These are phyloP conservation scores for Patellifolia procumbens DNA, from an alignment of 179 eudicot species.

Conservation along the genomic window DNA sequence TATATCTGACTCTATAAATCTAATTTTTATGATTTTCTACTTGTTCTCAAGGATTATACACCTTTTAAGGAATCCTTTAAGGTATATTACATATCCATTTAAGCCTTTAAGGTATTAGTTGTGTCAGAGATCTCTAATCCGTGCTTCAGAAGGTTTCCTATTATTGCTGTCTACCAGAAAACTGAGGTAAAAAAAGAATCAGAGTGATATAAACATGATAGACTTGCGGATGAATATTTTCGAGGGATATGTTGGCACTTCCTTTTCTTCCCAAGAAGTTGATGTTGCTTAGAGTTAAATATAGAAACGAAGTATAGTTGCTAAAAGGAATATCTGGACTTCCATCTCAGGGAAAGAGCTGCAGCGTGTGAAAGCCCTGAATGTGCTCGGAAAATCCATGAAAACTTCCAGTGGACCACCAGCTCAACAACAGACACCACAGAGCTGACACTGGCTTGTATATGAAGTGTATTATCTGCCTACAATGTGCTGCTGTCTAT, in stretches of 20 bases:
- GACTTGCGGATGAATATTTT: neutral
- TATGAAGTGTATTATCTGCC: neutral
- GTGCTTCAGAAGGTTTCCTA: too few relatives aligned
- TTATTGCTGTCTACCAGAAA: neutral
- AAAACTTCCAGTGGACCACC: conserved; percentile 31
- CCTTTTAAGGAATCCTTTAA: too few relatives aligned
- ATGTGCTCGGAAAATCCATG: conserved; percentile 53
- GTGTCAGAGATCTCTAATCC: too few relatives aligned
- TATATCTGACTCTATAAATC: too few relatives aligned
- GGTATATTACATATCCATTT: too few relatives aligned
- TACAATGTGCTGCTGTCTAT: neutral
- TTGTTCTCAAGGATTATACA: too few relatives aligned
- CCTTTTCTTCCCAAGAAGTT: neutral
- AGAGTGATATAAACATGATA: neutral
- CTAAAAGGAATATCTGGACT: conserved; percentile 2
- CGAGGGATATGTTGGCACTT: neutral
- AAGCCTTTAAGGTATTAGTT: too few relatives aligned
- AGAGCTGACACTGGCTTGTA: conserved; percentile 26
- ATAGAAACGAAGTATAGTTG: too few relatives aligned
- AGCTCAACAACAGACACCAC: conserved; percentile 29
- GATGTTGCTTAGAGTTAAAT: neutral
- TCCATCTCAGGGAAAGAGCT: conserved; percentile 53
- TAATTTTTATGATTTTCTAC: too few relatives aligned
- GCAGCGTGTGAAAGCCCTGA: conserved; percentile 52
- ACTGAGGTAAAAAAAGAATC: neutral